These are phyloP conservation scores for Trapa incisa DNA, from an alignment of 345 rosid species.

Conservation along the genomic window DNA sequence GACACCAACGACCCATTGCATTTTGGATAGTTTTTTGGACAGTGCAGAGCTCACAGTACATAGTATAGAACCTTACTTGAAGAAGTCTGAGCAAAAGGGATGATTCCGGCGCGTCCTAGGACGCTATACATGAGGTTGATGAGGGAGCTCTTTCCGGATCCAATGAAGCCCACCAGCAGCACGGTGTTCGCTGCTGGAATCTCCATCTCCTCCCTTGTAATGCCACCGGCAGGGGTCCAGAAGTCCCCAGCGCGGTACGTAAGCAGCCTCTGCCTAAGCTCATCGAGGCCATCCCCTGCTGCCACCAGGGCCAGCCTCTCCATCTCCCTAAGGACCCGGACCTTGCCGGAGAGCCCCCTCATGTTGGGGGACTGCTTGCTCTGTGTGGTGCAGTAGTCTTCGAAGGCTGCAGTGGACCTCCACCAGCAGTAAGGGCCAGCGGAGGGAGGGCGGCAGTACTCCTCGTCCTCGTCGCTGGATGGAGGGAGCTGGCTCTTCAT, in stretches of 20 bases:
- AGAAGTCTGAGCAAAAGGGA: constrained; percentile 45
- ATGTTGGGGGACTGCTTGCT: constrained; percentile 16
- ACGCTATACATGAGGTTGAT: constrained; percentile 54
- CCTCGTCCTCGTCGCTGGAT: constrained; percentile 24
- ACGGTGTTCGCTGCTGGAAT: constrained; percentile 39
- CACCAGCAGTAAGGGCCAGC: constrained; percentile 28
- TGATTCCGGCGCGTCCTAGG: constrained; percentile 41
- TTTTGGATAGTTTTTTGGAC: background rate
- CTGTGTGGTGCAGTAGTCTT: constrained; percentile 21
- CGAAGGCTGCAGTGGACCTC: constrained; percentile 34
- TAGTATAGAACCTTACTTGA: constrained; percentile 18
- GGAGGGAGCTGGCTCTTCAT: constrained; percentile 31
- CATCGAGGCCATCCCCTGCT: constrained; percentile 38
- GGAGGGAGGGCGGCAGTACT: background rate
- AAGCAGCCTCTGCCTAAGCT: constrained; percentile 41
- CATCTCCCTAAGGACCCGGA: constrained; percentile 34
- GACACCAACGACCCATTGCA: background rate
- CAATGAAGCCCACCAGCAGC: constrained; percentile 44
- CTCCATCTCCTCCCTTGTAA: constrained; percentile 34
- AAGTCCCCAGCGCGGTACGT: constrained; percentile 43
- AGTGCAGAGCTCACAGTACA: background rate
- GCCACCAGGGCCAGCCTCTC: constrained; percentile 47
- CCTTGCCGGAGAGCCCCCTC: constrained; percentile 17
- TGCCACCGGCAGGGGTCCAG: constrained; percentile 49
- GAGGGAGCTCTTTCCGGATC: constrained; percentile 56